Base-by-base conservation (phyloP, 1,139 yeast species). In the Martiniozyma asiatica region DNA sequence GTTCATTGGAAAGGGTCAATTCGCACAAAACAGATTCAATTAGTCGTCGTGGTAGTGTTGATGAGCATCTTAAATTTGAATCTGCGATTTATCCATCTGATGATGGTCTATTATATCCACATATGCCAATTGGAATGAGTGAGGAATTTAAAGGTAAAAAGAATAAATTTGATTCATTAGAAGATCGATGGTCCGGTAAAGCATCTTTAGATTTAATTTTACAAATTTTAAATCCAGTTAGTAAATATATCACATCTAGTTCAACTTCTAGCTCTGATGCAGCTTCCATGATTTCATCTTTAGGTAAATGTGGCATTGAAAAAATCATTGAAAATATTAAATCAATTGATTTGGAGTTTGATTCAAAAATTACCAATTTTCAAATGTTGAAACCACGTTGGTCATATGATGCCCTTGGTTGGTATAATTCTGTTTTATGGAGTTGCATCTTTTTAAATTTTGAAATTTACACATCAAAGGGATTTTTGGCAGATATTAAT, bases 381-480 rank as follows among this genome's bases (percentile, higher is more conserved):
- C 69, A 68, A 32, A 65, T 65, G 4, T 56, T 77, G 37, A 57
- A 51, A 32, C 74, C 80, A 39, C 51, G 55, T 9, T 79, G 94
- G 89, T 66, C 69, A 26, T 58, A 59, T 26, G 44, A 65, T 7
- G 71, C 89, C 0, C 58, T 80, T 22, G 85, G 87, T 0, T 84
- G 94, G 94, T 76, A 81, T 48, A 62, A 68, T 26, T 68, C 80
- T 10, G 56, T 79, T 11, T 47, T 81, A 20, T 81, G 85, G 74
- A 71, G 77, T 2, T 61, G 65, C 31, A 64, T 81, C 1, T 81
- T 69, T 47, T 64, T 67, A 30, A 53, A 63, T 15, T 59, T 62
- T 32, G 47, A 48, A 14, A 32, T 39, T 14, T 35, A 35, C 24
- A 32, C 35, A 29, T 22, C 38, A 27, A 50, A 34, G 28, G 42